phyloP scores from a whole-genome alignment of 2,329 filamentous ascomycete genomes.

The Thielaviopsis euricoi region DNA sequence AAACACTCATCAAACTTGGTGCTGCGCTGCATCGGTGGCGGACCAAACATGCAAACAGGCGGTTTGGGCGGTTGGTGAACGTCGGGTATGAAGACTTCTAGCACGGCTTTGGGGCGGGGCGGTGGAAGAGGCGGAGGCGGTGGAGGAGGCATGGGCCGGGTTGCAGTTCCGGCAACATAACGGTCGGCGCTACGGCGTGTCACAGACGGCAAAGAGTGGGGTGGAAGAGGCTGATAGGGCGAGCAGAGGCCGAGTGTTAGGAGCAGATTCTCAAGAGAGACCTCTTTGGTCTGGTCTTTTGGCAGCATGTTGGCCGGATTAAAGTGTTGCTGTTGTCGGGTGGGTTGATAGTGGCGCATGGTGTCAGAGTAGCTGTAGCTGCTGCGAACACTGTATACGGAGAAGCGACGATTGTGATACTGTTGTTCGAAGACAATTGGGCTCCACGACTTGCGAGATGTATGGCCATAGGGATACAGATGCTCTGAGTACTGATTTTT shows the following conservation, averaged over 20 bases:
- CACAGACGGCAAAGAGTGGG: neutral
- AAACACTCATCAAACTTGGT: neutral
- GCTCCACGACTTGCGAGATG: neutral
- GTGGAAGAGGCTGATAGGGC: neutral
- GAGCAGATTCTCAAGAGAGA: neutral
- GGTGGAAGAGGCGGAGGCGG: neutral
- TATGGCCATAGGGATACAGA: neutral
- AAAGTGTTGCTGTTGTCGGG: neutral
- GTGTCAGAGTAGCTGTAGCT: neutral
- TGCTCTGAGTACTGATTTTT: too few species aligned
- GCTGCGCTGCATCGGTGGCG: neutral
- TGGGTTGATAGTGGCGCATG: neutral
- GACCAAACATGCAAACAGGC: neutral
- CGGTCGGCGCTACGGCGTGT: conserved; percentile 5
- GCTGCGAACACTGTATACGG: neutral
- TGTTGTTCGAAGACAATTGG: neutral
- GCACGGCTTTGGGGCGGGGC: neutral
- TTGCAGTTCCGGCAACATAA: neutral
- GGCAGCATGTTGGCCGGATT: neutral
- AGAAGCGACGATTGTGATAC: too few species aligned
- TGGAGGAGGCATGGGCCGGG: neutral
- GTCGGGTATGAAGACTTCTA: neutral
- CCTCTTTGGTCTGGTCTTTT: neutral
- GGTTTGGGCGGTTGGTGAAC: neutral
- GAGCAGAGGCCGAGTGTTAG: neutral